These are phyloP conservation scores for Schizochytrium sp. DNA, from an alignment of 108 stramenopile genomes.

Conservation along the genomic window DNA sequence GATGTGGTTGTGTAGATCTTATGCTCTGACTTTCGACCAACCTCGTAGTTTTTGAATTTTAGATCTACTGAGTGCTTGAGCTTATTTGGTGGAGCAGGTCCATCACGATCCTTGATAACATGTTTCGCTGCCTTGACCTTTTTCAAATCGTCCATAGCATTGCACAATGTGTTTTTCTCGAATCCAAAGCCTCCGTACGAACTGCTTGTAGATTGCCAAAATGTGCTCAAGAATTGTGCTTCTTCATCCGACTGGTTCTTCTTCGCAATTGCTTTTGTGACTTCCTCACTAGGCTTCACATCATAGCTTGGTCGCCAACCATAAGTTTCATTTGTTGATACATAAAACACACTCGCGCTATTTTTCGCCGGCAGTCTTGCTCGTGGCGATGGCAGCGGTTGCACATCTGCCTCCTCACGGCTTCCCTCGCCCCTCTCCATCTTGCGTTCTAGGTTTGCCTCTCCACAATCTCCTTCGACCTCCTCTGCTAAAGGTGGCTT, in stretches of 20 bases:
- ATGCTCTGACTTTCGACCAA: constrained; percentile 48
- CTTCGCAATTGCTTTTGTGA: constrained; percentile 1
- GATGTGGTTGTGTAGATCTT: constrained; percentile 31
- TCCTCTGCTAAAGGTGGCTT: too few species aligned
- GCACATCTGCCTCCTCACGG: not conserved
- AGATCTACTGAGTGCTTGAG: not conserved
- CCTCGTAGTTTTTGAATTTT: not conserved
- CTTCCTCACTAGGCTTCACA: not conserved
- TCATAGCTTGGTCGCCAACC: not conserved
- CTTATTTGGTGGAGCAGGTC: constrained; percentile 19
- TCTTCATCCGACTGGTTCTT: constrained; percentile 8
- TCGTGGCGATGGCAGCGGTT: not conserved
- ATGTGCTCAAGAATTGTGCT: not conserved
- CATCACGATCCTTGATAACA: not conserved
- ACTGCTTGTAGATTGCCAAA: constrained; percentile 33
- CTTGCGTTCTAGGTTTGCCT: too few species aligned
- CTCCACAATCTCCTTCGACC: too few species aligned
- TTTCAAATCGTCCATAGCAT: constrained; percentile 3
- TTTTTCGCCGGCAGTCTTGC: not conserved
- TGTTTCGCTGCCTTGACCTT: constrained; percentile 36
- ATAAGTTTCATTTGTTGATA: not conserved
- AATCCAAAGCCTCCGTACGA: constrained; percentile 52
- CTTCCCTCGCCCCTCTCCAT: too few species aligned
- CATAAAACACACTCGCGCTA: not conserved
- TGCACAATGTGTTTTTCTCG: constrained; percentile 37